Conservation (phyloP, 2,329 filamentous ascomycete species). For the Ceratocystiopsis minuta region DNA sequence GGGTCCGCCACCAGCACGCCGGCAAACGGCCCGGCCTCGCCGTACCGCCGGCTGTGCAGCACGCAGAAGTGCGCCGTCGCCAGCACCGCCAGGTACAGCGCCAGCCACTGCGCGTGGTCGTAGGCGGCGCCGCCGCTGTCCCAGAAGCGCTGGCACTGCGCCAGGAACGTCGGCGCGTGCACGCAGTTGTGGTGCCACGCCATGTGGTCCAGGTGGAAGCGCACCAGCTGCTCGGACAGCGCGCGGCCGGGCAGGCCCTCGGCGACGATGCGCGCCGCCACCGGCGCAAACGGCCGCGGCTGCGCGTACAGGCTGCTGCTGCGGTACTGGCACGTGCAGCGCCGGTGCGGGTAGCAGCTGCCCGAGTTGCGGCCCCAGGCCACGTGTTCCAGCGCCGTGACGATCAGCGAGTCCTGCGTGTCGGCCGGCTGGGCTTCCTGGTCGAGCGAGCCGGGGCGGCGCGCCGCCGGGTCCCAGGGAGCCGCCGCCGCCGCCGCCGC, state of each 20-base stretch:
- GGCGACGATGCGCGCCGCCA: conserved; percentile 1
- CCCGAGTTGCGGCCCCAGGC: conserved; percentile 20
- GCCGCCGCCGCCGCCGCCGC: not conserved
- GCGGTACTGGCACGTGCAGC: conserved; percentile 9
- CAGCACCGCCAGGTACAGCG: conserved; percentile 13
- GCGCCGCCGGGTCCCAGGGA: not conserved
- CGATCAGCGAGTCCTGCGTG: conserved; percentile 11
- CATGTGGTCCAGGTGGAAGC: conserved; percentile 11
- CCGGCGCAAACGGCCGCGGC: conserved; percentile 1
- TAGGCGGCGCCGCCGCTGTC: conserved; percentile 8
- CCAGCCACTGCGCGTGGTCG: conserved; percentile 13
- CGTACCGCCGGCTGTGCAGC: conserved; percentile 8
- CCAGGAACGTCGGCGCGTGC: conserved; percentile 33
- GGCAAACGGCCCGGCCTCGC: not conserved
- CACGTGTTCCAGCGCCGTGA: conserved; percentile 19
- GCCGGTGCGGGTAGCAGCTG: conserved; percentile 12
- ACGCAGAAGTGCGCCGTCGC: conserved; percentile 10
- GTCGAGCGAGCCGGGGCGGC: no score
- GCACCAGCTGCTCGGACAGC: conserved; percentile 10
- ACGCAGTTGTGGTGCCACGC: conserved; percentile 18
- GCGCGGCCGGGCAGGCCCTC: conserved; percentile 4
- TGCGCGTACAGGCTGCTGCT: conserved; percentile 2
- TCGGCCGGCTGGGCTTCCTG: not conserved
- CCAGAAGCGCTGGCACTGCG: conserved; percentile 32
- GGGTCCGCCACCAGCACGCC: conserved; percentile 1